phyloP scores from a whole-genome alignment of 768 basidiomycete genomes.

The Suillus spraguei region DNA sequence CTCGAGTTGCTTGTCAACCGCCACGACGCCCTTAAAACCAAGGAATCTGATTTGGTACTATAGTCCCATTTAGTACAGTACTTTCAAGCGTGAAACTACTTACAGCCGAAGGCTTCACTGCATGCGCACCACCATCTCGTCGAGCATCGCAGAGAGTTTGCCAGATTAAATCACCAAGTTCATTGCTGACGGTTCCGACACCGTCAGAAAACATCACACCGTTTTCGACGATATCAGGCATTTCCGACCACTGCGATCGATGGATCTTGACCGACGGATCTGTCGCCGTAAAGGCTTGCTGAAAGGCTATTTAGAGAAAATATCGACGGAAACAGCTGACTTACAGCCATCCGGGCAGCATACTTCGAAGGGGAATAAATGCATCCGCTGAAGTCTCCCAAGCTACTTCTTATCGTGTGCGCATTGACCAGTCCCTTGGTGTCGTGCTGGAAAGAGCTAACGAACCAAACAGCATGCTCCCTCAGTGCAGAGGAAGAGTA shows the following conservation, averaged over 20 bases:
- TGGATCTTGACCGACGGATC: slow-evolving; percentile 66
- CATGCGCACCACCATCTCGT: slow-evolving; percentile 32
- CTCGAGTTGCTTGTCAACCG: slow-evolving; percentile 54
- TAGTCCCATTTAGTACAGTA: not conserved
- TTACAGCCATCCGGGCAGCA: slow-evolving; percentile 71
- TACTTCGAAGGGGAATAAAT: slow-evolving; percentile 71
- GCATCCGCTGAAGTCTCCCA: slow-evolving; percentile 71
- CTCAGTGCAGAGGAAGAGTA: slow-evolving; percentile 80
- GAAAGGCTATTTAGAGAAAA: slow-evolving; percentile 14
- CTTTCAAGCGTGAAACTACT: slow-evolving; percentile 27
- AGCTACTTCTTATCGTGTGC: slow-evolving; percentile 54
- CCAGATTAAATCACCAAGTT: slow-evolving; percentile 65
- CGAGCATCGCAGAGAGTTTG: slow-evolving; percentile 48
- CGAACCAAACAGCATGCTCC: slow-evolving; percentile 84
- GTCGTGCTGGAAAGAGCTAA: slow-evolving; percentile 59
- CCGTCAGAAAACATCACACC: slow-evolving; percentile 71
- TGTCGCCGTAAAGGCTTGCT: slow-evolving; percentile 83
- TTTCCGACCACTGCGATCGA: slow-evolving; percentile 60
- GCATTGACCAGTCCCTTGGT: slow-evolving; percentile 51
- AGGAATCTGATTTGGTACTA: slow-evolving; percentile 83
- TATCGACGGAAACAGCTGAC: slow-evolving; percentile 4
- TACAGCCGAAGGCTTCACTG: slow-evolving; percentile 62
- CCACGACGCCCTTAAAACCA: slow-evolving; percentile 83
- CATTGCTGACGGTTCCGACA: slow-evolving; percentile 73
- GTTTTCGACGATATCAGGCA: slow-evolving; percentile 55